Percentiles rank a stretch among this genome's conserved stretches.
Conservation (phyloP, 345 rosid species). For the Mallotus nudiflorus region DNA sequence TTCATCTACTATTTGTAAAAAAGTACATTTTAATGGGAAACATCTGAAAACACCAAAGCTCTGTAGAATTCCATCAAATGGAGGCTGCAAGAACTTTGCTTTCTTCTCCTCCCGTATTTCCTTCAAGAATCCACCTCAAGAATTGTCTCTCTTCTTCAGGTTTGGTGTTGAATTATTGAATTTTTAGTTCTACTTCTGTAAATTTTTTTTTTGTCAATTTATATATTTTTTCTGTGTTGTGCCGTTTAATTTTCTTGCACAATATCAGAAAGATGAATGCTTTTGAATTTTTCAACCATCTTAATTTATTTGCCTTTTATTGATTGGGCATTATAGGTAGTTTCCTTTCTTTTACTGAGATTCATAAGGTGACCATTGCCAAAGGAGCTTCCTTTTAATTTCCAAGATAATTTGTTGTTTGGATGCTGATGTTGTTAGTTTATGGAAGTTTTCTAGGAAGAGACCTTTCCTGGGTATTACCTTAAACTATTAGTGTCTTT, state of each 20-base stretch:
- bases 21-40: neutral
- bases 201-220: neutral
- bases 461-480: too few relatives aligned
- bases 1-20: neutral
- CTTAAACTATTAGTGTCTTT: too few relatives aligned
- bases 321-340: neutral
- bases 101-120: constrained; percentile 63
- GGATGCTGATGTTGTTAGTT: neutral
- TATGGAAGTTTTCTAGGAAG: neutral
- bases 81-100: constrained; percentile 66
- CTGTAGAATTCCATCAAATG: constrained; percentile 36
- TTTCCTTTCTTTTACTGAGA: neutral
- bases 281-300: neutral
- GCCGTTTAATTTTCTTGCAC: neutral
- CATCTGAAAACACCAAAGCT: neutral
- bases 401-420: neutral
- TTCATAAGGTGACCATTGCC: neutral
- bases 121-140: constrained; percentile 49
- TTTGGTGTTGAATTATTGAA: neutral
- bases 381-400: neutral
- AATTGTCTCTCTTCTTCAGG: constrained; percentile 51
- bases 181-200: neutral
- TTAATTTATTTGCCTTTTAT: neutral
- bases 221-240: neutral
- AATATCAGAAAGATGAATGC: neutral